A percentile compares a stretch with the other conserved stretches of the same genome.
These are phyloP conservation scores for Pseudoturritis turrita DNA, from an alignment of 345 rosid genomes.

Conservation along the genomic window DNA sequence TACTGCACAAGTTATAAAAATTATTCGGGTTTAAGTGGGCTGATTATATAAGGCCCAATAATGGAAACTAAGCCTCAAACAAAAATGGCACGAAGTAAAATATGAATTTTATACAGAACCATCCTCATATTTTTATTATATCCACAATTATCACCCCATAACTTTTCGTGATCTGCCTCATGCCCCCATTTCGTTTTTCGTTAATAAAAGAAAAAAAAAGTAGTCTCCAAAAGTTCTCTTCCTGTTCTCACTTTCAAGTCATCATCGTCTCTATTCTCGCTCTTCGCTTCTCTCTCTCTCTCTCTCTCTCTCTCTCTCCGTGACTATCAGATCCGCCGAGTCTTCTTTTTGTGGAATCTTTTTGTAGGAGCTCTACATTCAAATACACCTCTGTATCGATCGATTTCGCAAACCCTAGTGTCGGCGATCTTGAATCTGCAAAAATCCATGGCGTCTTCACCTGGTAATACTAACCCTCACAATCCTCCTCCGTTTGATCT, in stretches of 20 bases:
- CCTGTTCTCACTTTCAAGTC: conserved; percentile 23
- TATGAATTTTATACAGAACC: background rate
- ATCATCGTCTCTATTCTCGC: conserved; percentile 11
- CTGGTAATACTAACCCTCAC: conserved; percentile 40
- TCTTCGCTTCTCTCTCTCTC: background rate
- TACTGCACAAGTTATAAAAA: too few relatives aligned
- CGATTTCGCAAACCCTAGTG: conserved; percentile 25
- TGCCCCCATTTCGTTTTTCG: background rate
- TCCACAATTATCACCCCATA: background rate
- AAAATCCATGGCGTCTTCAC: conserved; percentile 44
- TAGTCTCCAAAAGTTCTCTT: conserved; percentile 24
- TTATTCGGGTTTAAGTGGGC: too few relatives aligned
- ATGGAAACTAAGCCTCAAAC: background rate
- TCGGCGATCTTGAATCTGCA: conserved; percentile 21
- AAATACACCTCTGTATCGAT: background rate
- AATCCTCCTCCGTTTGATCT: conserved; percentile 38
- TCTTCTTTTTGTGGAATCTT: conserved; percentile 10
- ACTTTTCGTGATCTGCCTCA: background rate
- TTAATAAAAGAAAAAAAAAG: background rate
- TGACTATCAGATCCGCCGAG: conserved; percentile 27
- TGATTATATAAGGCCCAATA: background rate
- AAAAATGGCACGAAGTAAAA: background rate
- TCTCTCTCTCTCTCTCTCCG: background rate
- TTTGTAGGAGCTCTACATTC: background rate
- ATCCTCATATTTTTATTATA: background rate